Evolutionary conservation across 257 asterid species (phyloP), one percentile per base, ranked within the genome.

Genomic region (Gynochthodes officinalis): DNA sequence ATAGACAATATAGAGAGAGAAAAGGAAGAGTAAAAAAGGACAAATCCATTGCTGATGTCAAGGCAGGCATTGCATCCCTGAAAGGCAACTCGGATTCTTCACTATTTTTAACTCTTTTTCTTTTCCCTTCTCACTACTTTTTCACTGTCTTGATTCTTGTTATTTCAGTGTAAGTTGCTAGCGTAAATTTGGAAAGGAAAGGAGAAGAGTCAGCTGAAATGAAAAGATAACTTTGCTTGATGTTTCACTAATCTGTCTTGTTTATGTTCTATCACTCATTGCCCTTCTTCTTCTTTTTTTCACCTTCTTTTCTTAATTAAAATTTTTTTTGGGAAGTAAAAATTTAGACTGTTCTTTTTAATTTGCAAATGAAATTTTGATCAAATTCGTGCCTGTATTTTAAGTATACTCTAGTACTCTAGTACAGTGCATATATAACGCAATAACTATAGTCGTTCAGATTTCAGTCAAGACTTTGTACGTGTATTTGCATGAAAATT

Each of bases 1-100:
- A 27, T 14, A 10, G 58, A n/a, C n/a, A 53, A 77, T 57, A 55
- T 72, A 35, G 58, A 67, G 23, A 40, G 57, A 71, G 37, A 53
- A 48, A 50, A 58, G 32, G 39, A 12, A 27, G 40, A 37, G 50
- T 11, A 18, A 71, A 15, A 64, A 64, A 23, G 52, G 69, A 64
- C 53, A 50, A 16, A 50, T 64, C 35, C 3, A 21, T 33, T 11
- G 0, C 13, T 54, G 55, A 32, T 27, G 54, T 33, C 27, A 32
- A 61, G 64, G 13, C 33, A 54, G 35, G 40, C 23, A 46, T 46
- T 46, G 52, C 52, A 11, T 39, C 68, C 50, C 68, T 50, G 8
- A 39, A 63, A 37, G 49, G 68, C 68, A 63, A 25, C 70, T 64
- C 42, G n/a, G 28, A 40, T 7, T 55, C 15, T 62, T 64, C 30